Percentiles rank a stretch among this genome's conserved stretches.
Conservation (phyloP, 805 yeast genomes). For the Candida chauliodis region DNA sequence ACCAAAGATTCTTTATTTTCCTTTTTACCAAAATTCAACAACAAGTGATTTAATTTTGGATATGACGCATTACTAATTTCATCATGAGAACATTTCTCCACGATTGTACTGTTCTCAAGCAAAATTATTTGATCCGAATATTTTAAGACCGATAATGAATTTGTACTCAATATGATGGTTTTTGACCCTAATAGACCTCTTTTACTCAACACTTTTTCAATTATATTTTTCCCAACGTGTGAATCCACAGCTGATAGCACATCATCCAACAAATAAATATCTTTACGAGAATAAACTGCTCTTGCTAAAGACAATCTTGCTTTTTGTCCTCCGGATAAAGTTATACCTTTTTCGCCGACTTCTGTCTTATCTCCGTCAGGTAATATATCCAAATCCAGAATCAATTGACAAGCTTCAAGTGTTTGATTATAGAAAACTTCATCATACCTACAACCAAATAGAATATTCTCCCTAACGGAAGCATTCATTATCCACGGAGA, state of each 20-base stretch:
- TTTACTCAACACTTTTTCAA: constrained; percentile 44
- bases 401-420: constrained; percentile 47
- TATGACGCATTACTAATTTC: constrained; percentile 17
- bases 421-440: constrained; percentile 39
- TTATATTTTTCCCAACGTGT: constrained; percentile 58
- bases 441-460: constrained; percentile 48
- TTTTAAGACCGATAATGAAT: constrained; percentile 51
- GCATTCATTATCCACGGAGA: constrained; percentile 53
- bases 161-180: constrained; percentile 57
- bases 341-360: constrained; percentile 60
- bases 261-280: constrained; percentile 61
- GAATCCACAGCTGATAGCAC: constrained; percentile 71
- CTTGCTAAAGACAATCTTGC: constrained; percentile 65
- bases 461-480: constrained; percentile 47
- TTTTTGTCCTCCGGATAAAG: constrained; percentile 61
- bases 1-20: background rate
- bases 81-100: constrained; percentile 43
- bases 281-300: constrained; percentile 62
- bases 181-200: constrained; percentile 49
- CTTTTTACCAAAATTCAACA: constrained; percentile 33
- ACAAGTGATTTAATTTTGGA: constrained; percentile 29
- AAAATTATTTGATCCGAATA: constrained; percentile 61
- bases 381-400: constrained; percentile 44
- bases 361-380: constrained; percentile 53
- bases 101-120: constrained; percentile 49